Conservation (phyloP, 2,329 filamentous ascomycete genomes). For the Penicillium sp. region DNA sequence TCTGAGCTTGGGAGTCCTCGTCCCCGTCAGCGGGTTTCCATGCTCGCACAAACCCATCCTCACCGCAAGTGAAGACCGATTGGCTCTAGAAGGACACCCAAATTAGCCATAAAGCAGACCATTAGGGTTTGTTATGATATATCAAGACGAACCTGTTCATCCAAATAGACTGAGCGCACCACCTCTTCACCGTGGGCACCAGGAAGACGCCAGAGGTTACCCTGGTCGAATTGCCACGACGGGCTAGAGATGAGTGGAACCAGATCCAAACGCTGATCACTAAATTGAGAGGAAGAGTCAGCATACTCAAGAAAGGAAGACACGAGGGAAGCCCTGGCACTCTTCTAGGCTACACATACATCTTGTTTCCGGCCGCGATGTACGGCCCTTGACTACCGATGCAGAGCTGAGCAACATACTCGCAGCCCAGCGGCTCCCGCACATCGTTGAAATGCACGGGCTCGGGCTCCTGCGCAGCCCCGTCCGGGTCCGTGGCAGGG, state of each 20-base stretch:
- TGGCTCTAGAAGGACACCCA: slow-evolving; percentile 27
- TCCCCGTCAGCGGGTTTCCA: slow-evolving; percentile 32
- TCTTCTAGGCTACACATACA: slow-evolving; percentile 32
- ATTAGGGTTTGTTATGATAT: not conserved
- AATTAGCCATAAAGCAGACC: not conserved
- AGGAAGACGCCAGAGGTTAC: slow-evolving; percentile 41
- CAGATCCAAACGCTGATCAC: slow-evolving; percentile 42
- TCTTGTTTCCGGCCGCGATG: slow-evolving; percentile 49
- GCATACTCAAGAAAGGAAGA: not conserved
- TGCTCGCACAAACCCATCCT: slow-evolving; percentile 42
- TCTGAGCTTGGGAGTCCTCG: slow-evolving; percentile 9
- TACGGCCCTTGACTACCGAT: slow-evolving; percentile 41
- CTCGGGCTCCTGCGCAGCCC: slow-evolving; percentile 44
- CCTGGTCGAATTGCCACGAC: slow-evolving; percentile 39
- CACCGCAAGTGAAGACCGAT: slow-evolving; percentile 44
- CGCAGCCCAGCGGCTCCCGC: slow-evolving; percentile 51
- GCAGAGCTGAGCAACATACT: slow-evolving; percentile 57
- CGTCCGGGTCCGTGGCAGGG: slow-evolving; percentile 48
- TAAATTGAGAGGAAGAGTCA: slow-evolving; percentile 11
- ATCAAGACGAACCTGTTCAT: slow-evolving; percentile 38
- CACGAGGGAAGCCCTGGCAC: not conserved
- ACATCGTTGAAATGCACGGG: slow-evolving; percentile 54
- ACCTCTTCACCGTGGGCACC: slow-evolving; percentile 48
- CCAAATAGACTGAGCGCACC: slow-evolving; percentile 45
- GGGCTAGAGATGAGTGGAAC: slow-evolving; percentile 36